A percentile compares a stretch with the other conserved stretches of the same genome.
phyloP scores from a whole-genome alignment of 2,329 filamentous ascomycete genomes.

The Dichotomopilus funicola region DNA sequence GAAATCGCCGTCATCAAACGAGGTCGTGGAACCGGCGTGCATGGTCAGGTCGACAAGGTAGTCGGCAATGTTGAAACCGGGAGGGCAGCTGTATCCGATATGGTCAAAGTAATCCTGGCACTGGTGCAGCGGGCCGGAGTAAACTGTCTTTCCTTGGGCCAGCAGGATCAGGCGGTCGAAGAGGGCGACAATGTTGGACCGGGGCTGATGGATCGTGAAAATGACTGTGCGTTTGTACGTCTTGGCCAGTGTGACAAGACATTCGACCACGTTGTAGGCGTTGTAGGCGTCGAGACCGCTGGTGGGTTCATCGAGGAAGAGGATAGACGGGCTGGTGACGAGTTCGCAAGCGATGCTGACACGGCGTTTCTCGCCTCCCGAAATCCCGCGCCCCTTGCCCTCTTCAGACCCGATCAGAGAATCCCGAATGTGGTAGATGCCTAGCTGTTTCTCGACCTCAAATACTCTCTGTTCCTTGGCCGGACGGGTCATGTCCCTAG shows the following conservation, averaged over 20 bases:
- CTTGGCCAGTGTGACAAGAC: conserved; percentile 87
- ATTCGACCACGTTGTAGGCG: conserved; percentile 96
- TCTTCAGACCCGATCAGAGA: conserved; percentile 96
- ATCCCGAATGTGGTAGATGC: conserved; percentile 88
- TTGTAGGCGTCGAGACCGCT: conserved; percentile 95
- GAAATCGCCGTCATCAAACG: conserved; percentile 52
- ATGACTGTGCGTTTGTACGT: conserved; percentile 95
- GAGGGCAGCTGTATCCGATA: conserved; percentile 86
- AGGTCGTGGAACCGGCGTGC: conserved; percentile 67
- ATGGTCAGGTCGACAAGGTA: conserved; percentile 97
- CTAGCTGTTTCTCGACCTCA: conserved; percentile 92
- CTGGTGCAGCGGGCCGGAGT: conserved; percentile 80
- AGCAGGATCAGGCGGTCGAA: conserved; percentile 92
- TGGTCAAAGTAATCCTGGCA: conserved; percentile 91
- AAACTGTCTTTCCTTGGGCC: conserved; percentile 83
- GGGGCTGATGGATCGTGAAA: conserved; percentile 96
- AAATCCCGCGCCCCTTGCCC: conserved; percentile 88
- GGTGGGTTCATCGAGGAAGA: conserved; percentile 95
- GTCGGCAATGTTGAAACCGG: conserved; percentile 97
- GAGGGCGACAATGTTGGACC: conserved; percentile 95
- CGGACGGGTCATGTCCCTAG: conserved; percentile 76
- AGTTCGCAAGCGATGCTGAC: conserved; percentile 97
- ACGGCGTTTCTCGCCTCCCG: conserved; percentile 90
- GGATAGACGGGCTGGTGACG: conserved; percentile 92
- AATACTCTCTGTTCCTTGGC: conserved; percentile 88